Base-by-base conservation (phyloP, 768 basidiomycete genomes). In the Boletus vermiculosoides region DNA sequence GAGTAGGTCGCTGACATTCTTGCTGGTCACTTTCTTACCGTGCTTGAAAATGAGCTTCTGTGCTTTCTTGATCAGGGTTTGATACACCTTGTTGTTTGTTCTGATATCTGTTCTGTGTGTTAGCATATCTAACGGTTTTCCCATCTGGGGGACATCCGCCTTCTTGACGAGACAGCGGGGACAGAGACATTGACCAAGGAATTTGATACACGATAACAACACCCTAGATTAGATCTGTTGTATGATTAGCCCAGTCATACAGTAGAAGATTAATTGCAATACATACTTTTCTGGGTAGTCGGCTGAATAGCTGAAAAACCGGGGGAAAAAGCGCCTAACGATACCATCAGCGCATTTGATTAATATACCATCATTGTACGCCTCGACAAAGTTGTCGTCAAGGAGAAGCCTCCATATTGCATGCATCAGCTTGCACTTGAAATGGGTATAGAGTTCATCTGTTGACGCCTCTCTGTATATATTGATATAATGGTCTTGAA, bases 271-370 rank as follows among this genome's bases (percentile, higher is more conserved):
- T n/a, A n/a, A n/a, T 30, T 7, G 28, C 28, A 7, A 30, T 30
- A 30, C 41, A 4, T 33, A 57, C 59, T 61, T 61, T 42, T 58
- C 60, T 0, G 56, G 56, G n/a, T 58, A 60, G 18, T 60, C 56
- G 0, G 52, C 49, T 0, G 40, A 49, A 25, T 60, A 58, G 12
- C 11, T 54, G 4, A 46, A 54, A 3, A 60, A 28, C 3, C 6
- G 28, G 7, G 50, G 45, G 8, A 51, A 60, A 0, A 55, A 1
- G 0, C 13, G 8, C 8, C 41, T 18, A 0, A 11, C 5, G 23
- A 52, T 34, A 1, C 41, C 12, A n/a, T 59, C 58, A 33, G 18
- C 3, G 1, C n/a, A 56, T 9, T 33, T 0, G 2, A 59, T 52
- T 0, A 59, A 0, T 13, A 59, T 52, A 1, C 58, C 46, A 3